Conservation (phyloP, 2,329 filamentous ascomycete genomes). For the Penicillium sp. region DNA sequence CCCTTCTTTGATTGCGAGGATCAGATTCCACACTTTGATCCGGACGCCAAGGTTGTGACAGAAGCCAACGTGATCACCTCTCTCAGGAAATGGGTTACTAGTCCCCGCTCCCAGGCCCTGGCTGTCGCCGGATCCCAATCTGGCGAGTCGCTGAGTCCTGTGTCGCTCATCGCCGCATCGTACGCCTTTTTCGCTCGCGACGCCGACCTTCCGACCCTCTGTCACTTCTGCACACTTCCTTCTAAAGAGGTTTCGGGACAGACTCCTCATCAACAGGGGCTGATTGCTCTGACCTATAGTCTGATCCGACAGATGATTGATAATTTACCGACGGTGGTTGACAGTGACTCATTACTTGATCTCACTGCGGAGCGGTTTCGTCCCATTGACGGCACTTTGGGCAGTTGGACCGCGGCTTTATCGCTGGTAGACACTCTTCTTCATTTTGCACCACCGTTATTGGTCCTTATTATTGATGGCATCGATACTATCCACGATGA, state of each 20-base stretch:
- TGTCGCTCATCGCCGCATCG: slow-evolving; percentile 35
- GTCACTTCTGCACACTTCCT: slow-evolving; percentile 37
- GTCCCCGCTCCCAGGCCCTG: slow-evolving; percentile 33
- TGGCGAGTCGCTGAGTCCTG: slow-evolving; percentile 27
- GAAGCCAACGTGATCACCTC: slow-evolving; percentile 28
- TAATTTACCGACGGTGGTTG: slow-evolving; percentile 35
- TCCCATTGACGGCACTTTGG: slow-evolving; percentile 34
- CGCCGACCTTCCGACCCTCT: slow-evolving; percentile 33
- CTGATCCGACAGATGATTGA: slow-evolving; percentile 41
- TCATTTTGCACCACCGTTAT: slow-evolving; percentile 35
- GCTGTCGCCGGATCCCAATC: slow-evolving; percentile 31
- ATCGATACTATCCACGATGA: slow-evolving; percentile 34
- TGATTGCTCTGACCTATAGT: slow-evolving; percentile 41
- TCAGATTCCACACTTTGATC: slow-evolving; percentile 31
- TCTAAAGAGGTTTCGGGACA: slow-evolving; percentile 19
- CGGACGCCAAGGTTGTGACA: slow-evolving; percentile 27
- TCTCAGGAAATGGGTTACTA: slow-evolving; percentile 37
- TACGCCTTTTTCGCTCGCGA: slow-evolving; percentile 33
- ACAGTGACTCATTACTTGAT: slow-evolving; percentile 35
- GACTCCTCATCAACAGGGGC: slow-evolving; percentile 29
- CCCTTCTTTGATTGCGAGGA: slow-evolving; percentile 38
- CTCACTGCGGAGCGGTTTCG: slow-evolving; percentile 37
- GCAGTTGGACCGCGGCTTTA: slow-evolving; percentile 37
- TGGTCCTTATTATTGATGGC: slow-evolving; percentile 39
- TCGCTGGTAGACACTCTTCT: slow-evolving; percentile 38